phyloP scores from a whole-genome alignment of 208 protist genomes.

The Trypanosoma scelopori region DNA sequence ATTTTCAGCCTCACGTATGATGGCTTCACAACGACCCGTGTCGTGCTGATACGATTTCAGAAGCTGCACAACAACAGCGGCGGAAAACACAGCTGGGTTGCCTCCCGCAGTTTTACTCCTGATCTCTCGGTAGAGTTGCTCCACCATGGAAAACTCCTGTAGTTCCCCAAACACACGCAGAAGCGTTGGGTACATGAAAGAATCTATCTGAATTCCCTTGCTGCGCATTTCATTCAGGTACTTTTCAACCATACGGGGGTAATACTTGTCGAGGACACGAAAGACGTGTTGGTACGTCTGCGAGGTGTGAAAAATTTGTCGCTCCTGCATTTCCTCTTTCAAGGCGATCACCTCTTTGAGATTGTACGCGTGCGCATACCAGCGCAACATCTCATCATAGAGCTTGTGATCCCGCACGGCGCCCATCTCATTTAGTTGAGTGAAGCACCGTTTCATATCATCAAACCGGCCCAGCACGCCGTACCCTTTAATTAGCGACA shows the following conservation, averaged over 20 bases:
- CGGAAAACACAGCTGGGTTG: slow-evolving; percentile 37
- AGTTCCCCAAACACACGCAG: slow-evolving; percentile 84
- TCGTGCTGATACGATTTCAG: slow-evolving; percentile 59
- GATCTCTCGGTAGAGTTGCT: slow-evolving; percentile 78
- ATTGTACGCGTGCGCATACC: slow-evolving; percentile 84
- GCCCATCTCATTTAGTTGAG: slow-evolving; percentile 45
- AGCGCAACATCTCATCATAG: slow-evolving; percentile 90
- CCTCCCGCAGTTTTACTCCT: slow-evolving; percentile 46
- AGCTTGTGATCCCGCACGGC: slow-evolving; percentile 65
- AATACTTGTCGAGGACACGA: slow-evolving; percentile 86
- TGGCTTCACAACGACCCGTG: slow-evolving; percentile 37
- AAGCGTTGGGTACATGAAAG: slow-evolving; percentile 84
- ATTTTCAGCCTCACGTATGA: slow-evolving; percentile 72
- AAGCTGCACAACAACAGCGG: slow-evolving; percentile 64
- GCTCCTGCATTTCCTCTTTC: slow-evolving; percentile 85
- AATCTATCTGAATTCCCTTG: slow-evolving; percentile 73
- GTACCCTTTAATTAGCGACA: slow-evolving; percentile 81
- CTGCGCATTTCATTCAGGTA: slow-evolving; percentile 82
- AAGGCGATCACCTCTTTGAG: slow-evolving; percentile 86
- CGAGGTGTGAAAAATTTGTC: slow-evolving; percentile 74
- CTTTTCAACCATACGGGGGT: slow-evolving; percentile 86
- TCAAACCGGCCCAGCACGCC: slow-evolving; percentile 77
- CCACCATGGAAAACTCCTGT: slow-evolving; percentile 51
- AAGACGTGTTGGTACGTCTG: slow-evolving; percentile 86
- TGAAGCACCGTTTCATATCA: slow-evolving; percentile 76